These are phyloP conservation scores for Penstemon newberryi DNA, from an alignment of 257 asterid genomes.

Conservation along the genomic window DNA sequence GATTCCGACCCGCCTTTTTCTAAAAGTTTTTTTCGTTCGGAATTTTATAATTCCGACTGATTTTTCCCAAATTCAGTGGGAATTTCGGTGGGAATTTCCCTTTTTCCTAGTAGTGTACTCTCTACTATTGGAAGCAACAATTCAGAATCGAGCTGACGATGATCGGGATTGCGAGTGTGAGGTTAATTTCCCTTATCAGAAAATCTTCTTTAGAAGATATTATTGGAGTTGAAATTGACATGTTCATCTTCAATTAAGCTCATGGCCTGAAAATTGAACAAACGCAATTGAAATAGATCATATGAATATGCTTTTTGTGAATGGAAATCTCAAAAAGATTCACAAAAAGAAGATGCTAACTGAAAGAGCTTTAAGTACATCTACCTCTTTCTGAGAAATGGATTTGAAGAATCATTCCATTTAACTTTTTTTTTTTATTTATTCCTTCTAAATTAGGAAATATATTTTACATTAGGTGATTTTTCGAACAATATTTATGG, in stretches of 20 bases:
- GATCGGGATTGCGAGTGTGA: slow-evolving; percentile 61
- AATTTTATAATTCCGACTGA: no score
- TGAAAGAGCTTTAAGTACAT: slow-evolving; percentile 11
- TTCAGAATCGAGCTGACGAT: slow-evolving; percentile 44
- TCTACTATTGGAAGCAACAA: slow-evolving; percentile 46
- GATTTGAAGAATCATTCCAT: slow-evolving; percentile 27
- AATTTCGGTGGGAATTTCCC: no score
- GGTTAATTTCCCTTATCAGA: slow-evolving; percentile 47
- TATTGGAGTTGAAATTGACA: slow-evolving; percentile 19
- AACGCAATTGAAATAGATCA: not conserved
- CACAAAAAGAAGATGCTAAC: slow-evolving; percentile 35
- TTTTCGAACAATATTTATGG: no score
- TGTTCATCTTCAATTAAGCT: slow-evolving; percentile 30
- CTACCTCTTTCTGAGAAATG: slow-evolving; percentile 14
- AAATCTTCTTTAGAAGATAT: slow-evolving; percentile 45
- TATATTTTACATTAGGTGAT: not conserved
- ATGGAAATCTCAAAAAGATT: not conserved
- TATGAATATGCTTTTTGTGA: not conserved
- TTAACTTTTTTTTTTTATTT: slow-evolving; percentile 20
- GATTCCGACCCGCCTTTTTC: no score
- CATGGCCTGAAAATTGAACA: slow-evolving; percentile 31
- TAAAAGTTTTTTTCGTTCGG: no score
- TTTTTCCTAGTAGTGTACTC: no score
- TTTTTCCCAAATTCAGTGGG: no score
- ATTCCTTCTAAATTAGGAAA: slow-evolving; percentile 26